Evolutionary conservation across 495 filamentous ascomycete species (phyloP).

Genomic region (Astrothelium subdiscretum): DNA sequence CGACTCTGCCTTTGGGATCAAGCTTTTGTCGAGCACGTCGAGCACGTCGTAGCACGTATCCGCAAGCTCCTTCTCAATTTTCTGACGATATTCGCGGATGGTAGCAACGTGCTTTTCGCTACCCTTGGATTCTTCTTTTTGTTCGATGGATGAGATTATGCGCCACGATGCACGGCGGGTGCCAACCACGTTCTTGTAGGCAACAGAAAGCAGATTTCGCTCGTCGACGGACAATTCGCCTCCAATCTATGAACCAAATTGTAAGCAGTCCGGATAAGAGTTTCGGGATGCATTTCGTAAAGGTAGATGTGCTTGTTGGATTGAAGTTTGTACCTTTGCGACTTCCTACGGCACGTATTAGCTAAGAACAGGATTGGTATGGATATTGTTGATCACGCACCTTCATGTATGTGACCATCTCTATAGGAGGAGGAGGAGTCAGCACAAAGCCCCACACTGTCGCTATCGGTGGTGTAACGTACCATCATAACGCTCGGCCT

Average conservation of each 20-base stretch:
- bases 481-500: conserved; percentile 99
- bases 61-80: conserved; percentile 97
- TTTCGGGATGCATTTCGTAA: too few species aligned
- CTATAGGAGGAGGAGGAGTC: conserved; percentile 34
- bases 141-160: conserved; percentile 99
- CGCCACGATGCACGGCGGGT: conserved; percentile 98
- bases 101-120: conserved; percentile 91
- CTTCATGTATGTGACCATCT: conserved; percentile 99
- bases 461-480: conserved; percentile 24
- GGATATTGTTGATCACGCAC: conserved; percentile 36
- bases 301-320: too few species aligned
- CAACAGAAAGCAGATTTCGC: conserved; percentile 97
- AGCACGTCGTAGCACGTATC: conserved; percentile 98
- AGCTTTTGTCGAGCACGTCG: conserved; percentile 83
- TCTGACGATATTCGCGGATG: conserved; percentile 96
- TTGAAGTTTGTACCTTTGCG: conserved; percentile 64
- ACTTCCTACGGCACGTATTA: conserved; percentile 56
- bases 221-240: conserved; percentile 96
- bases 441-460: conserved; percentile 17
- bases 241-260: conserved; percentile 49
- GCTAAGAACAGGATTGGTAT: conserved; percentile 4
- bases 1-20: conserved; percentile 95
- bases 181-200: conserved; percentile 99
- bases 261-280: not conserved
- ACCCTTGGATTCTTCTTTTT: conserved; percentile 99